Evolutionary conservation across 768 basidiomycete species (phyloP), one percentile per base, ranked within the genome.

Genomic region (Trichaptum fuscoviolaceum): DNA sequence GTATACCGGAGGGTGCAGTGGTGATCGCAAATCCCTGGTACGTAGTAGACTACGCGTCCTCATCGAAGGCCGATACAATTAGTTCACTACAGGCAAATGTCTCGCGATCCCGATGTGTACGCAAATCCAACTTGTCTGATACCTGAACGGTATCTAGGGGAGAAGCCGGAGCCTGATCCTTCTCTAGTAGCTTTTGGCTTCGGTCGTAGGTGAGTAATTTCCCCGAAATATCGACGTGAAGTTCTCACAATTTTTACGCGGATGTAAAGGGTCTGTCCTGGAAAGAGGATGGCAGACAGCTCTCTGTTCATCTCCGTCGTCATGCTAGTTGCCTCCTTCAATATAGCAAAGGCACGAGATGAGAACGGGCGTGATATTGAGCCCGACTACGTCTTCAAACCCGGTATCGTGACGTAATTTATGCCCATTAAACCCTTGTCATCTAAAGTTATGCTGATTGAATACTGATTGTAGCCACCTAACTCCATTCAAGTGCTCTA

Each of bases 11-110:
- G n/a, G 65, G 65, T 24, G 7, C 60, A 5, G 30, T 68, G 26
- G 35, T 68, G 5, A 52, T 66, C 35, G 34, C 59, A 12, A 68
- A 68, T 61, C 63, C 62, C 5, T 65, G 64, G 67, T 68, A 20
- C 42, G 42, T 52, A 52, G 30, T 52, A 12, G 42, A 52, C 42
- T 52, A 12, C 15, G 15, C 42, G 15, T 52, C 30, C 30, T 30
- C 30, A 52, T 4, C 42, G 42, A 52, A 15, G 42, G 42, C 20
- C 20, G 20, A 52, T 52, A 12, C 42, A 30, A 30, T 12, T 4
- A 52, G 12, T 12, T 52, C 12, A 6, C 3, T 52, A 52, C 20
- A 52, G 42, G 42, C 42, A 52, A 20, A 52, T 52, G 42, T 52
- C 42, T 15, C 42, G 42, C 42, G 42, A 52, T 52, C 42, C 42